Evolutionary conservation across 192 early-diverging fungal genomes (phyloP), one percentile per base, ranked within the genome.

Genomic region (Coemansia sp.): DNA sequence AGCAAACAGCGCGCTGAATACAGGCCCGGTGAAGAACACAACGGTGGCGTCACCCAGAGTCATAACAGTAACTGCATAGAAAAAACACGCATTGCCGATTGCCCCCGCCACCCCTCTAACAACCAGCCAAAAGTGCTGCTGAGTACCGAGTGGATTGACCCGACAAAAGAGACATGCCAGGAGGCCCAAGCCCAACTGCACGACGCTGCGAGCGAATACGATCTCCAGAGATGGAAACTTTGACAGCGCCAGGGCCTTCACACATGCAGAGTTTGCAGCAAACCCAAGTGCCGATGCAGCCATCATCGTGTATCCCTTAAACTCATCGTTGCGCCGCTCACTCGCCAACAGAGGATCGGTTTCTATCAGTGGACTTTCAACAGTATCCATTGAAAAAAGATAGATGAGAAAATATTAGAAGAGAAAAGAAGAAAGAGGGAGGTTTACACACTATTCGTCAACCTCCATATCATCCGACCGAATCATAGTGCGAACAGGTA

Each of bases 1-100:
- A 0, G 87, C 92, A 56, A 91, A 69, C 23, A 93, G 68, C 0
- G 90, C 88, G 16, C 89, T 91, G 66, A 94, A 90, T n/a, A 86
- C 85, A 3, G 92, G 91, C 11, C 85, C 85, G 6, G 88, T 86
- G 65, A 92, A 94, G 62, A 92, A 94, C 9, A 92, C 74, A 3
- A 90, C 89, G 31, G 89, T 92, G 21, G 89, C 89, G 70, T 92
- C 92, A 1, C 85, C 90, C 45, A 92, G 67, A 3, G 89, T 85
- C 72, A 91, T 77, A 38, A 86, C 72, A 11, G 89, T 86, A 12
- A 92, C 62, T 2, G 86, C 86, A 61, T 85, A 90, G 68, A 92
- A 94, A 73, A 89, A 91, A 13, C 85, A 83, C 0, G 81, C 88
- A 57, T 92, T 73, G 3, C 89, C 89, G 18, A 87, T 64, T 2